Conservation (phyloP, 208 protist species). For the Zelonia costaricensis region DNA sequence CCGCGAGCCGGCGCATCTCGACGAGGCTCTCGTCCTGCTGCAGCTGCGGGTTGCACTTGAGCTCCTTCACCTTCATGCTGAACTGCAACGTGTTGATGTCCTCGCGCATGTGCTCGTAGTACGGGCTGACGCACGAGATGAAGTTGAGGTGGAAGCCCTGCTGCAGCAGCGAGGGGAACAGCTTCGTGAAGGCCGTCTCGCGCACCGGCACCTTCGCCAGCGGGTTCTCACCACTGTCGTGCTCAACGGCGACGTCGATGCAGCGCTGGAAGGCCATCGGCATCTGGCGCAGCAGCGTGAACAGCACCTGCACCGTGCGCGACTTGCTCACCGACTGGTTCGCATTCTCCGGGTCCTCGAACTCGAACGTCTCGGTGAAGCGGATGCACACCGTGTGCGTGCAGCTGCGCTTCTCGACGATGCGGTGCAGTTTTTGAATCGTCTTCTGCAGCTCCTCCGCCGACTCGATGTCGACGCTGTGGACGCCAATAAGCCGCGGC, state of each 20-base stretch:
- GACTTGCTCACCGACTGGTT: constrained; percentile 77
- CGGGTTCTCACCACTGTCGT: constrained; percentile 85
- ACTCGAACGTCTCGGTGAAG: constrained; percentile 87
- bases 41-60: constrained; percentile 64
- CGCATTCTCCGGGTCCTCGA: constrained; percentile 69
- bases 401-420: constrained; percentile 61
- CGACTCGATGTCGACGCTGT: constrained; percentile 36
- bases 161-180: constrained; percentile 71
- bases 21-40: constrained; percentile 75
- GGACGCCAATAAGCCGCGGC: constrained; percentile 55
- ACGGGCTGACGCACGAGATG: constrained; percentile 80
- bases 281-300: constrained; percentile 74
- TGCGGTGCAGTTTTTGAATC: constrained; percentile 50
- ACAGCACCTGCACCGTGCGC: constrained; percentile 71
- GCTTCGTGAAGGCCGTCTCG: constrained; percentile 77
- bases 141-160: constrained; percentile 74
- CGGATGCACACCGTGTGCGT: constrained; percentile 73
- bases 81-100: constrained; percentile 71
- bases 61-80: constrained; percentile 50
- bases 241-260: constrained; percentile 83
- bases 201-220: constrained; percentile 83
- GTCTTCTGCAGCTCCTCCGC: constrained; percentile 35
- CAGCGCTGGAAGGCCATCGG: constrained; percentile 81
- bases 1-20: constrained; percentile 73
- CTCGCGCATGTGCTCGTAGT: constrained; percentile 80